Base-by-base conservation (phyloP, 2,329 filamentous ascomycete species). In the Xylaria arbuscula region DNA sequence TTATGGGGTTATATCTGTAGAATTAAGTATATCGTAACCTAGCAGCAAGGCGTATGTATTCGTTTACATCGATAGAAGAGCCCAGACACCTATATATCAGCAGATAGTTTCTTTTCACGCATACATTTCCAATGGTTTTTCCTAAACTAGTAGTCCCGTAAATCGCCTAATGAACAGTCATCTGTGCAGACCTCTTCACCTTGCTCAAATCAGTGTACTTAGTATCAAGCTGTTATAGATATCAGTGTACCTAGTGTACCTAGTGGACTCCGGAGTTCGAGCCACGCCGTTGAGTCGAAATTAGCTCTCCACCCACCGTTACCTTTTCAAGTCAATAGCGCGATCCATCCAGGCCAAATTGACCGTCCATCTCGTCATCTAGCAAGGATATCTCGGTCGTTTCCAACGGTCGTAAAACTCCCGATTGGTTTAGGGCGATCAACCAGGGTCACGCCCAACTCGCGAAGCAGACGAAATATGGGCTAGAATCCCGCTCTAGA, bases 341-440 rank as follows among this genome's bases (percentile, higher is more conserved):
- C 34, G 62, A 42, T 62, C 66, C 62, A 65, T 53, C 50, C 8
- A 22, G 19, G 56, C 61, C 55, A 59, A 60, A 58, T 32, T 32
- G 45, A 9, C 45, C 45, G 22, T 48, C 47, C 38, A 58, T 62
- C 58, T 66, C 36, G 62, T 56, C 32, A 51, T 34, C 48, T 60
- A 53, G 19, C 65, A 63, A 57, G 65, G 57, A 28, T 64, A 50
- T 56, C n/a, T 63, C 63, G 67, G 59, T 36, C 59, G 59, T 67
- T 62, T 58, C 36, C 45, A 64, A 64, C 57, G 61, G 59, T 62
- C 61, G 34, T 62, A 64, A 70, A 70, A 64, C 61, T 51, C 64
- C 68, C 68, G 64, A 70, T 70, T 70, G 68, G 68, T 32, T 64
- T 65, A 60, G 63, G 34, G 60, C 48, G 28, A 59, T 59, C 58